Base-by-base conservation (phyloP, 805 yeast genomes). In the Isabelozyma heimii region DNA sequence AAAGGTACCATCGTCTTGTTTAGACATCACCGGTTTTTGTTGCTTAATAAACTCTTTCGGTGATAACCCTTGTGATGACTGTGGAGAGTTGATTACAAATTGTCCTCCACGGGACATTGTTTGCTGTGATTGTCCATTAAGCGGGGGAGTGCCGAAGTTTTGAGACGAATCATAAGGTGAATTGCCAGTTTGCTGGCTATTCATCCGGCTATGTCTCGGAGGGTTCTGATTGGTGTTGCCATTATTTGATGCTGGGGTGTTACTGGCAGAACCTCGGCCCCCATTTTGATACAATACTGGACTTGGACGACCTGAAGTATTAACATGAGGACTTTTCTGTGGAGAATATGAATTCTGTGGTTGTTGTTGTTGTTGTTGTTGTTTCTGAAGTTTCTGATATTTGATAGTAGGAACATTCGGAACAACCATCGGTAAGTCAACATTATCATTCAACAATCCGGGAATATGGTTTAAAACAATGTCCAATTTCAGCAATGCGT, bases 401-500 rank as follows among this genome's bases (percentile, higher is more conserved):
- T 63, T 66, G 15, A 58, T 51, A 3, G 62, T 57, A 7, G 67
- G 62, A 9, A 67, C 72, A 33, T 64, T 64, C 2, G 77, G 75
- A 5, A 65, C 62, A 42, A 68, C 59, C 56, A 64, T 60, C 3
- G 76, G 76, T 38, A 70, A 58, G 26, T 70, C 75, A 0, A 62
- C 55, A 45, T 63, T 62, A 15, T 75, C 77, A 44, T 60, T 70
- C 40, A 80, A 62, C 33, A 85, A 64, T 0, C 90, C 91, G 0
- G 97, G 96, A 15, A 91, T 83, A 49, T 89, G 89, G 20, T 78
- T 76, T 46, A 89, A 69, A 2, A 91, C 79, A 54, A 86, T 76
- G 57, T 90, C 92, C 48, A 91, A 79, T 58, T 84, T 80, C 45
- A 75, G 73, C 41, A 91, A 67, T 0, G 97, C 96, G 47, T 79